These are phyloP conservation scores for Aspergillus nomiae DNA, from an alignment of 2,329 filamentous ascomycete genomes.

Conservation along the genomic window DNA sequence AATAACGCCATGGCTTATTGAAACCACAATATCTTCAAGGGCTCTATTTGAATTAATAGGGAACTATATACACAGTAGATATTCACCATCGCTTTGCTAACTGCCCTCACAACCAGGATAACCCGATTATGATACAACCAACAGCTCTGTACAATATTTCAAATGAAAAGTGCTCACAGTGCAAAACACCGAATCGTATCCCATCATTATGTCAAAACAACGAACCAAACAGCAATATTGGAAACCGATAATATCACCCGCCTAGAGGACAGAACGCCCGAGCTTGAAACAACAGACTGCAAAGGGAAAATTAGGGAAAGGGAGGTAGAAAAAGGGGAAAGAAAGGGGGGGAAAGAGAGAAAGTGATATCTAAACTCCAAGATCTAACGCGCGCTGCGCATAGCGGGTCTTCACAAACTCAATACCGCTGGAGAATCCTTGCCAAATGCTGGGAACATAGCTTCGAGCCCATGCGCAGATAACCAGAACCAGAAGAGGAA, in stretches of 20 bases:
- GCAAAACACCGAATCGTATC: constrained; percentile 30
- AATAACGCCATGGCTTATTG: not conserved
- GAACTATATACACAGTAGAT: constrained; percentile 9
- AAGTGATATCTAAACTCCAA: constrained; percentile 28
- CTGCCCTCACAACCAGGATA: not conserved
- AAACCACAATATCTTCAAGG: not conserved
- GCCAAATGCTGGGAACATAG: constrained; percentile 45
- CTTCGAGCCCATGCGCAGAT: constrained; percentile 49
- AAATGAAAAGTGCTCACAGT: constrained; percentile 11
- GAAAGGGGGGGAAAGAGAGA: constrained; percentile 11
- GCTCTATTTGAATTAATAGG: constrained; percentile 1
- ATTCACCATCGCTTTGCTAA: not conserved
- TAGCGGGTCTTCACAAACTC: constrained; percentile 41
- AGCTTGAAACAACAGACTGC: constrained; percentile 25
- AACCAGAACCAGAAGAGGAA: constrained; percentile 50
- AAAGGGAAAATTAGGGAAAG: constrained; percentile 17
- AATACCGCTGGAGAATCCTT: constrained; percentile 39
- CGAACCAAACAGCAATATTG: constrained; percentile 16
- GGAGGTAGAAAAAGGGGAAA: constrained; percentile 12
- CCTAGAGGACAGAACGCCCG: constrained; percentile 24
- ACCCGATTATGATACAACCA: not conserved
- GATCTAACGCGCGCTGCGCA: constrained; percentile 36
- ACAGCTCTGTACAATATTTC: constrained; percentile 3
- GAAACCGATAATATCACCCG: constrained; percentile 16
- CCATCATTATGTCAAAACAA: constrained; percentile 34